phyloP scores from a whole-genome alignment of 805 yeast genomes.

The Clavispora asparagi region DNA sequence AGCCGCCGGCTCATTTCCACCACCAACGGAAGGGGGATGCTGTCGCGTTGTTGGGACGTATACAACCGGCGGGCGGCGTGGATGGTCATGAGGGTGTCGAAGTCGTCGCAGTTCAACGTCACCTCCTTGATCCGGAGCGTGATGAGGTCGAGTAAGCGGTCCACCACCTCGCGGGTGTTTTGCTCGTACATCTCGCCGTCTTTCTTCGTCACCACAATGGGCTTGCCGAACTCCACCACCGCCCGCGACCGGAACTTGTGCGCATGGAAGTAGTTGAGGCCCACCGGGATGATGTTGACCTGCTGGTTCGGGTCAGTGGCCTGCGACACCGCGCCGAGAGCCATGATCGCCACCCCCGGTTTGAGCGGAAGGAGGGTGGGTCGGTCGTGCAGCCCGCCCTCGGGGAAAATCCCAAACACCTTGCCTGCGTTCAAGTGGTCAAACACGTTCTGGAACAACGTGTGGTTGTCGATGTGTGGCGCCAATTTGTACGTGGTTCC shows the following conservation, averaged over 20 bases:
- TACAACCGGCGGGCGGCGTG: conserved; percentile 40
- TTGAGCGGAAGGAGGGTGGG: conserved; percentile 38
- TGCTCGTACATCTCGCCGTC: conserved; percentile 25
- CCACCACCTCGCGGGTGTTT: conserved; percentile 24
- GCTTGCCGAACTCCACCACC: conserved; percentile 39
- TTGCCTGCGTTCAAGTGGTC: conserved; percentile 28
- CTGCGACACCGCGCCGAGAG: conserved; percentile 35
- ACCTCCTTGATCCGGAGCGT: conserved; percentile 34
- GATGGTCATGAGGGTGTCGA: conserved; percentile 38
- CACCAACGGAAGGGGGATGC: conserved; percentile 37
- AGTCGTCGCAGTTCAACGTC: conserved; percentile 37
- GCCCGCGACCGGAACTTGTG: conserved; percentile 37
- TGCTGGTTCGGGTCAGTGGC: conserved; percentile 15
- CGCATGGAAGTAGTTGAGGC: conserved; percentile 40
- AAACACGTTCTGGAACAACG: conserved; percentile 34
- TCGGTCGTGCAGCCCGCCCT: conserved; percentile 42
- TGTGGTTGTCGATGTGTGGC: conserved; percentile 35
- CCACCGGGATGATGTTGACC: conserved; percentile 35
- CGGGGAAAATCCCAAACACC: conserved; percentile 39
- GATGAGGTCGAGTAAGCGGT: conserved; percentile 22
- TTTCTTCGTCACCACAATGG: conserved; percentile 28
- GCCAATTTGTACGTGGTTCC: conserved; percentile 33
- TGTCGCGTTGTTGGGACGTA: conserved; percentile 27
- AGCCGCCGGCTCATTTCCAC: conserved; percentile 39
- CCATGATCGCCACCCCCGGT: conserved; percentile 44